Conservation (phyloP, 371 early-diverging fungal genomes). For the Rhizopus stolonifer region DNA sequence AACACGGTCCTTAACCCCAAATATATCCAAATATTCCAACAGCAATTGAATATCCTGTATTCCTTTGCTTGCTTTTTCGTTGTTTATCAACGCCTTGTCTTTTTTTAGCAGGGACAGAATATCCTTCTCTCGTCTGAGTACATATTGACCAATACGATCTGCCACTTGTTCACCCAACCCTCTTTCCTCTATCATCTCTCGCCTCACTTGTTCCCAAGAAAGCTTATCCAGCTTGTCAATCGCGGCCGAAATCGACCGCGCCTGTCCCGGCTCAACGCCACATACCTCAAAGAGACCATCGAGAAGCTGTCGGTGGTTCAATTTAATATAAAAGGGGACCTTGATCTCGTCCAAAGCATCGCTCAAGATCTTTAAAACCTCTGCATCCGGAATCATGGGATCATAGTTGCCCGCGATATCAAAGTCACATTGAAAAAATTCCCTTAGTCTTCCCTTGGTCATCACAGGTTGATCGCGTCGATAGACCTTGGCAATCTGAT, state of each 20-base stretch:
- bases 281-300: constrained; percentile 95
- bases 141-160: constrained; percentile 88
- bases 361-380: constrained; percentile 80
- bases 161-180: constrained; percentile 77
- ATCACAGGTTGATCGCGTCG: constrained; percentile 99
- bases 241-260: constrained; percentile 93
- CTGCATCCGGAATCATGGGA: constrained; percentile 97
- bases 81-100: constrained; percentile 61
- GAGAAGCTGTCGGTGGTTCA: constrained; percentile 96
- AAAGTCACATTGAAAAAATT: constrained; percentile 99
- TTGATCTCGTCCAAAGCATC: constrained; percentile 80
- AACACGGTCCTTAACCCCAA: constrained; percentile 67
- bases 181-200: constrained; percentile 92
- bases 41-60: constrained; percentile 86
- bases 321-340: constrained; percentile 82
- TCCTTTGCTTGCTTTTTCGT: constrained; percentile 81
- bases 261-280: constrained; percentile 86
- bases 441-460: constrained; percentile 97
- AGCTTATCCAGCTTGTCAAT: constrained; percentile 99
- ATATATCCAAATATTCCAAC: constrained; percentile 84
- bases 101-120: constrained; percentile 65
- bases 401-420: constrained; percentile 98
- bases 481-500: constrained; percentile 99
- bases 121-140: constrained; percentile 54
- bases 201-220: constrained; percentile 89